phyloP scores from a whole-genome alignment of 345 rosid genomes.

The Murraya paniculata region DNA sequence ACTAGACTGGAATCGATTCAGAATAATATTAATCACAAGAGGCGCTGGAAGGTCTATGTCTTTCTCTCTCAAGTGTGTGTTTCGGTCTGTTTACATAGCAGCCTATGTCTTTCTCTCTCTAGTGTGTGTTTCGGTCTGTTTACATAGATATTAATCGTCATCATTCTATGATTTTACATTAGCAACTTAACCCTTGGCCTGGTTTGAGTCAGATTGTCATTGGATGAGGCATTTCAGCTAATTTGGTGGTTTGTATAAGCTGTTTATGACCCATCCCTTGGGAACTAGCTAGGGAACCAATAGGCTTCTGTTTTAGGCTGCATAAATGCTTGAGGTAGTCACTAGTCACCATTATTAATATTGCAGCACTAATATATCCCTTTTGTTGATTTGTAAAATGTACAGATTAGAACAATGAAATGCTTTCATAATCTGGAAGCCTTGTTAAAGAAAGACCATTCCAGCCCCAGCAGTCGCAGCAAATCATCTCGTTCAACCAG shows the following conservation, averaged over 20 bases:
- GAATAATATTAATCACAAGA: conserved; percentile 50
- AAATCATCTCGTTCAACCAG: conserved; percentile 57
- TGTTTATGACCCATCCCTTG: not conserved
- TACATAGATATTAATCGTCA: not conserved
- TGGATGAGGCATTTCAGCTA: not conserved
- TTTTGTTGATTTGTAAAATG: conserved; percentile 7
- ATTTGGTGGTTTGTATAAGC: not conserved
- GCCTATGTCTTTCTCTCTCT: not conserved
- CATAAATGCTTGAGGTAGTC: not conserved
- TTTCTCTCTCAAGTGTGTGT: conserved; percentile 1
- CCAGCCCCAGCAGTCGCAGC: conserved; percentile 44
- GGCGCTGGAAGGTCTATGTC: conserved; percentile 71
- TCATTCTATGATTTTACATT: not conserved
- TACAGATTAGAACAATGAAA: conserved; percentile 65
- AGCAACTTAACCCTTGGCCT: not conserved
- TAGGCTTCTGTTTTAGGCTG: not conserved
- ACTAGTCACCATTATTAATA: not conserved
- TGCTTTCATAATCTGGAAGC: conserved; percentile 72
- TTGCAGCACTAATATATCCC: not conserved
- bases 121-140: not conserved
- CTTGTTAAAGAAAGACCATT: conserved; percentile 61
- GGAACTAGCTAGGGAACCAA: not conserved
- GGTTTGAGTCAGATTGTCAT: not conserved
- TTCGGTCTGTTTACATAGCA: no score
- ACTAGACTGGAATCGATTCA: conserved; percentile 56